Evolutionary conservation across 768 basidiomycete species (phyloP).

Genomic region (Boletus coccyginus): DNA sequence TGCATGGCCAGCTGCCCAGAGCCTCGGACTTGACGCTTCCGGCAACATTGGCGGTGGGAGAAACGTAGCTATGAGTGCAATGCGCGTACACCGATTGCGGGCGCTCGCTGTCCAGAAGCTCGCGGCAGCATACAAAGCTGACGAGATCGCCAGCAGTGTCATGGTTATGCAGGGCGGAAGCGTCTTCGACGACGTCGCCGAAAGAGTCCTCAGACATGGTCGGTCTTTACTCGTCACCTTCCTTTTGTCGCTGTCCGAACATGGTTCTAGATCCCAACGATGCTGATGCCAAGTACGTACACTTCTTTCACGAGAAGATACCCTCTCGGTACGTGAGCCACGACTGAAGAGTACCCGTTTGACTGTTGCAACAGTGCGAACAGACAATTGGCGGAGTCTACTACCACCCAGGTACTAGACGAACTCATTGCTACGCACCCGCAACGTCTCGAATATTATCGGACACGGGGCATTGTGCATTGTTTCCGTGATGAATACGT

Average conservation of each 20-base stretch:
- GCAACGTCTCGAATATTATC: slow-evolving; percentile 78
- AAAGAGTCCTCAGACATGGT: slow-evolving; percentile 75
- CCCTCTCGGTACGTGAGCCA: slow-evolving; percentile 70
- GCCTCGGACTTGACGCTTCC: slow-evolving; percentile 58
- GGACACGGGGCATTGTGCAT: slow-evolving; percentile 88
- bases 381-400: slow-evolving; percentile 85
- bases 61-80: slow-evolving; percentile 80
- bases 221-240: slow-evolving; percentile 17
- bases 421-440: slow-evolving; percentile 73
- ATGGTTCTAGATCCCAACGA: slow-evolving; percentile 62
- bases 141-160: slow-evolving; percentile 90
- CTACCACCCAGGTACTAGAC: slow-evolving; percentile 74
- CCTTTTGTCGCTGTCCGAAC: background rate
- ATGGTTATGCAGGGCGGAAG: slow-evolving; percentile 96
- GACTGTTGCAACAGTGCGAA: slow-evolving; percentile 21
- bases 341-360: slow-evolving; percentile 4
- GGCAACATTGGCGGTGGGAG: slow-evolving; percentile 58
- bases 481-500: slow-evolving; percentile 83
- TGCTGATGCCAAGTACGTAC: slow-evolving; percentile 80
- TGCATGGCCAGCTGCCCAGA: slow-evolving; percentile 64
- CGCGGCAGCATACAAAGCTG: slow-evolving; percentile 79
- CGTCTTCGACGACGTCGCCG: slow-evolving; percentile 90
- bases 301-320: slow-evolving; percentile 95
- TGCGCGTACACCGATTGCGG: slow-evolving; percentile 76
- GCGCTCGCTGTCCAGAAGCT: slow-evolving; percentile 84